These are phyloP conservation scores for Nyssa sinensis DNA, from an alignment of 148 eudicot species.

Conservation along the genomic window DNA sequence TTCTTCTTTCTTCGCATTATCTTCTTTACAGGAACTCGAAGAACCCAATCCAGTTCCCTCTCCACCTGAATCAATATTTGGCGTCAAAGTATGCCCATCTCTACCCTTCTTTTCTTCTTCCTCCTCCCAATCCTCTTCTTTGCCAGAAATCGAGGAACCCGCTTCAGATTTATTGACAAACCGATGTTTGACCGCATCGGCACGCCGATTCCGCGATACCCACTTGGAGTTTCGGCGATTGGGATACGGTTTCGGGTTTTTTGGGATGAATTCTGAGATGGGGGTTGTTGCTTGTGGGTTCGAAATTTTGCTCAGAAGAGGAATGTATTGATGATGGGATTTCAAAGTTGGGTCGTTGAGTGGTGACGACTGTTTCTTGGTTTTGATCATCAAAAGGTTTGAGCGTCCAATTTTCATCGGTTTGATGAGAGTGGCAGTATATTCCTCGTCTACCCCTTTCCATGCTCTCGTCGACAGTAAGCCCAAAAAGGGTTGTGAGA, in stretches of 20 bases:
- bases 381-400: conserved; percentile 22
- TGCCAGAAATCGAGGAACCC: conserved; percentile 22
- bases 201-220: conserved; percentile 29
- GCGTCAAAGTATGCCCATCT: not conserved
- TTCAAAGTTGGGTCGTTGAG: not conserved
- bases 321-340: not conserved
- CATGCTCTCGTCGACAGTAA: too few relatives aligned
- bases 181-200: conserved; percentile 19
- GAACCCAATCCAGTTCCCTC: conserved; percentile 31
- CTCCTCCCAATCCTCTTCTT: too few relatives aligned
- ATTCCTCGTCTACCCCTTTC: conserved; percentile 23
- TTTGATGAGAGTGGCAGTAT: conserved; percentile 6
- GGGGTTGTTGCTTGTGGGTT: conserved; percentile 9
- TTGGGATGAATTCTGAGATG: conserved; percentile 10
- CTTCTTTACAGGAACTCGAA: conserved; percentile 19
- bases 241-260: conserved; percentile 7
- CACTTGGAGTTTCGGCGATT: conserved; percentile 24
- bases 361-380: conserved; percentile 8
- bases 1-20: conserved; percentile 18
- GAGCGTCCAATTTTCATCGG: conserved; percentile 24
- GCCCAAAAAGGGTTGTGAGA: too few relatives aligned
- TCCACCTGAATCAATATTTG: not conserved
- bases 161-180: conserved; percentile 21
- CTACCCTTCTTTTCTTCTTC: not conserved
- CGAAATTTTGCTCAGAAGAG: not conserved